These are phyloP conservation scores for Inosperma sp. DNA, from an alignment of 768 basidiomycete genomes.

Conservation along the genomic window DNA sequence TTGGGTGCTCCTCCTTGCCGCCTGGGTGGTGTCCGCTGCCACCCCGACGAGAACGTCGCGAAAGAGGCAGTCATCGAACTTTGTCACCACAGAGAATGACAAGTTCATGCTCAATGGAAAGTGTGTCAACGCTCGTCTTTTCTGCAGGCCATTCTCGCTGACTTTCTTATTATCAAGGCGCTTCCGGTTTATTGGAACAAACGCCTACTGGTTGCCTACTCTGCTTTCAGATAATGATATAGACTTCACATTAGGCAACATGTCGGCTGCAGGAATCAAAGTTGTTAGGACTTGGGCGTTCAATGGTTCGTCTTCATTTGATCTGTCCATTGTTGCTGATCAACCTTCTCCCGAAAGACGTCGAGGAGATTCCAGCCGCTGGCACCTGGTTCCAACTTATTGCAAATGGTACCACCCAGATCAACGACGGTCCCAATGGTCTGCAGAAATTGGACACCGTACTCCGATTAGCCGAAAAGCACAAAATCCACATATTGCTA, in stretches of 20 bases:
- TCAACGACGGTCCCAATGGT: constrained; percentile 60
- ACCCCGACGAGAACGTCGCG: constrained; percentile 30
- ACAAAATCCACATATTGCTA: constrained; percentile 48
- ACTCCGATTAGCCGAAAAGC: constrained; percentile 48
- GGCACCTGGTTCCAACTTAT: constrained; percentile 65
- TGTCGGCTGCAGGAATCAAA: constrained; percentile 50
- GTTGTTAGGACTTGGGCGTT: constrained; percentile 70
- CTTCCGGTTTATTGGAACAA: constrained; percentile 43
- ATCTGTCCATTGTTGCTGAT: background rate
- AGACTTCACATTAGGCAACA: constrained; percentile 50
- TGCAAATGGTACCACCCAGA: constrained; percentile 45
- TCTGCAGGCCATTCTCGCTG: constrained; percentile 6
- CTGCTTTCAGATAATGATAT: constrained; percentile 56
- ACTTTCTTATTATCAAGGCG: constrained; percentile 16
- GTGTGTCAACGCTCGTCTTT: constrained; percentile 24
- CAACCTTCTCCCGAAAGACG: constrained; percentile 33
- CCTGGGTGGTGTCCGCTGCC: constrained; percentile 32
- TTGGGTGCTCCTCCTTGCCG: constrained; percentile 28
- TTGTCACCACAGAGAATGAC: constrained; percentile 42
- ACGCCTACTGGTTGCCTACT: constrained; percentile 61
- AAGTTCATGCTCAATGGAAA: constrained; percentile 54
- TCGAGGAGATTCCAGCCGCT: constrained; percentile 45
- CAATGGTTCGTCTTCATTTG: constrained; percentile 43
- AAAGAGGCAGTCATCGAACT: constrained; percentile 30
- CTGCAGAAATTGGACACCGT: constrained; percentile 60